phyloP scores from a whole-genome alignment of 2,329 filamentous ascomycete genomes.

The Penicillium rolfsii region DNA sequence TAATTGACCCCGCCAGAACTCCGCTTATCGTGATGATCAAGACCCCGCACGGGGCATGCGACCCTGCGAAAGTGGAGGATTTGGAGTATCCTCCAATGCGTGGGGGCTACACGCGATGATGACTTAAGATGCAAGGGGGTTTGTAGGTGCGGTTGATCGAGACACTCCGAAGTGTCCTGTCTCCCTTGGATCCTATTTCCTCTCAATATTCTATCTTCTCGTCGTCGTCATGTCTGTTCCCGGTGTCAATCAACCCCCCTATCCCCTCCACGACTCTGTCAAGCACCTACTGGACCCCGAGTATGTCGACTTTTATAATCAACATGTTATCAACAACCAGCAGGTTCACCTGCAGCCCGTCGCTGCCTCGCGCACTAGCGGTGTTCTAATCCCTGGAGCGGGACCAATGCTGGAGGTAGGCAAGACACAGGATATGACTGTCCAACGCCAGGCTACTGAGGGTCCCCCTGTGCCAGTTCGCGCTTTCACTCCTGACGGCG shows the following conservation, averaged over 20 bases:
- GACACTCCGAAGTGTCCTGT: background rate
- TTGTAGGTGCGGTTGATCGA: background rate
- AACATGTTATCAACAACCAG: constrained; percentile 54
- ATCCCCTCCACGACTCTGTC: constrained; percentile 55
- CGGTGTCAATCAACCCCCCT: constrained; percentile 42
- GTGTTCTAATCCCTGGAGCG: constrained; percentile 57
- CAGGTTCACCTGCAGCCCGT: constrained; percentile 61
- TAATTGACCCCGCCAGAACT: background rate
- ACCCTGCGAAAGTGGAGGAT: background rate
- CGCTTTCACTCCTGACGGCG: constrained; percentile 55
- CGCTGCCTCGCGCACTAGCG: constrained; percentile 54
- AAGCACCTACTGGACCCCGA: constrained; percentile 53
- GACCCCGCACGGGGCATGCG: background rate
- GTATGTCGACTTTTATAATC: constrained; percentile 58
- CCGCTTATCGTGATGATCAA: background rate
- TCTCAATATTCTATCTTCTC: background rate
- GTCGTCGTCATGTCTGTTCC: constrained; percentile 15
- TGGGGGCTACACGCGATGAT: constrained; percentile 3
- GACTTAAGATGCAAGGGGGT: constrained; percentile 6
- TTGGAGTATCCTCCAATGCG: background rate
- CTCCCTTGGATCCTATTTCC: background rate
- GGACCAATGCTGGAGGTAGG: constrained; percentile 55
- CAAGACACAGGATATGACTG: constrained; percentile 50
- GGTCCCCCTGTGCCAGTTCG: constrained; percentile 55
- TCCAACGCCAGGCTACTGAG: constrained; percentile 50